Conservation (phyloP, 441 rosid genomes). For the Euphorbia schlechtendalii region DNA sequence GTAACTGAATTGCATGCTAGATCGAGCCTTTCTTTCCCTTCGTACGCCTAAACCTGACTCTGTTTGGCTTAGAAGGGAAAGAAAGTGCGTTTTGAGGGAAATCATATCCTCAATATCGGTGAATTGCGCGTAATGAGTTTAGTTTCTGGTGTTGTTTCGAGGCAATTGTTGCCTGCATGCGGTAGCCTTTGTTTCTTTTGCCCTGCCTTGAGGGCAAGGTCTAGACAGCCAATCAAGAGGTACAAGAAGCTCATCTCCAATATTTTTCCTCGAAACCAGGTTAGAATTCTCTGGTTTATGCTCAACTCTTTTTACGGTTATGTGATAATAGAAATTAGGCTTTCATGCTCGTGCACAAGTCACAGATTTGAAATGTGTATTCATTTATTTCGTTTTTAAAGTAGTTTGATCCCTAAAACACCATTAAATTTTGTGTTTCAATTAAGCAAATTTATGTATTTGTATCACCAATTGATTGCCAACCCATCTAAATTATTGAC, state of each 20-base stretch:
- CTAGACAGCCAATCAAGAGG: slow-evolving; percentile 97
- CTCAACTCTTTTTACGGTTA: background rate
- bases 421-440: background rate
- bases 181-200: slow-evolving; percentile 89
- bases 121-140: slow-evolving; percentile 39
- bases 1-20: slow-evolving; percentile 25
- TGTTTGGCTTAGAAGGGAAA: slow-evolving; percentile 44
- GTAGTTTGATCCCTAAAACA: background rate
- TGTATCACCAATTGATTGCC: background rate
- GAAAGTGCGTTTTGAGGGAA: slow-evolving; percentile 22
- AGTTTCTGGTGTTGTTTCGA: slow-evolving; percentile 68
- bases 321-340: background rate
- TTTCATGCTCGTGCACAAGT: background rate
- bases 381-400: background rate
- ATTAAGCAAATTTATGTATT: background rate
- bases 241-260: slow-evolving; percentile 92
- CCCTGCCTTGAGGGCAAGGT: slow-evolving; percentile 82
- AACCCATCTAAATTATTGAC: background rate
- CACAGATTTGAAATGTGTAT: background rate
- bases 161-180: slow-evolving; percentile 87
- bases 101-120: background rate
- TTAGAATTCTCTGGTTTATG: slow-evolving; percentile 18
- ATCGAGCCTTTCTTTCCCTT: slow-evolving; percentile 47
- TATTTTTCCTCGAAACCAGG: slow-evolving; percentile 84
- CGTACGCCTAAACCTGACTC: slow-evolving; percentile 39